Conservation (phyloP, 495 filamentous ascomycete species). For the Neurospora intermedia region DNA sequence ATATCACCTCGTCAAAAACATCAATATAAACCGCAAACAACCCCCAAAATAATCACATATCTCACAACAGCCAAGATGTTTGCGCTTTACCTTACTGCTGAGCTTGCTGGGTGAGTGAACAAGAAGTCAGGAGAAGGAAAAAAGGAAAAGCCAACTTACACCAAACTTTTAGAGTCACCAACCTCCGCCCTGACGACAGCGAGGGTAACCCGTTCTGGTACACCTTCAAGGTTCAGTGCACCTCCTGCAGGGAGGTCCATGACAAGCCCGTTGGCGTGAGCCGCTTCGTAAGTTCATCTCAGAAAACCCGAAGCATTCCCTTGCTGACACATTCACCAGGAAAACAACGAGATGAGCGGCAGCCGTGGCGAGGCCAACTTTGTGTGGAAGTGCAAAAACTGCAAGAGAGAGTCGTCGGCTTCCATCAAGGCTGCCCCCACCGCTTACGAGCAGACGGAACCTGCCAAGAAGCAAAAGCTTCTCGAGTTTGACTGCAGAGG, state of each 20-base stretch:
- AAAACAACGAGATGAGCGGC: slow-evolving; percentile 74
- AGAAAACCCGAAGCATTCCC: not conserved
- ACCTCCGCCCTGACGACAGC: slow-evolving; percentile 75
- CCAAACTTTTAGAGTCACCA: slow-evolving; percentile 59
- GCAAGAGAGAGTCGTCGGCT: slow-evolving; percentile 56
- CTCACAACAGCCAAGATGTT: slow-evolving; percentile 43
- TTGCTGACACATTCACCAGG: slow-evolving; percentile 39
- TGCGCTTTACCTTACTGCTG: slow-evolving; percentile 66
- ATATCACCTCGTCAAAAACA: not conserved
- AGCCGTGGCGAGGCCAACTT: slow-evolving; percentile 95
- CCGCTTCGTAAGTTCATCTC: slow-evolving; percentile 60
- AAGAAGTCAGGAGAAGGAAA: not conserved
- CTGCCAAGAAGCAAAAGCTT: slow-evolving; percentile 63
- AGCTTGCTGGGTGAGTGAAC: slow-evolving; percentile 51
- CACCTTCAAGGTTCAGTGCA: slow-evolving; percentile 95
- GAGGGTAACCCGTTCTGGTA: slow-evolving; percentile 78
- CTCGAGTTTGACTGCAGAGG: slow-evolving; percentile 89
- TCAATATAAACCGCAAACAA: not conserved
- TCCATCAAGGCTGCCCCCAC: slow-evolving; percentile 61
- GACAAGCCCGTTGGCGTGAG: slow-evolving; percentile 78
- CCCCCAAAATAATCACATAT: not conserved
- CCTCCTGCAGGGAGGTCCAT: slow-evolving; percentile 84
- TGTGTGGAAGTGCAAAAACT: slow-evolving; percentile 94
- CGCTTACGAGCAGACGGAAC: slow-evolving; percentile 55
- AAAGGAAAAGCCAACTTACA: not conserved